phyloP scores from a whole-genome alignment of 2,329 filamentous ascomycete genomes.

The Bipolaris oryzae region DNA sequence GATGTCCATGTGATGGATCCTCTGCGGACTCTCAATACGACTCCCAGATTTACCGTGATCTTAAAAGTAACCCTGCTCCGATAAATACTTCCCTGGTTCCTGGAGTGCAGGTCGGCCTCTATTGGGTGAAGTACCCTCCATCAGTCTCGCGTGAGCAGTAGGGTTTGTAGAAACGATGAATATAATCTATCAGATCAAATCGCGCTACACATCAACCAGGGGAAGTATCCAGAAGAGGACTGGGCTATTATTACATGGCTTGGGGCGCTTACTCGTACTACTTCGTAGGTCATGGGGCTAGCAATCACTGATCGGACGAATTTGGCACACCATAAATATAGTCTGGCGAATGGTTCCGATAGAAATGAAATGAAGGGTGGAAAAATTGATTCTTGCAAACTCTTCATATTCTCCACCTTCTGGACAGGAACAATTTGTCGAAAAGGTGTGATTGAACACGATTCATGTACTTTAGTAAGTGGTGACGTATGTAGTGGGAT shows the following conservation, averaged over 20 bases:
- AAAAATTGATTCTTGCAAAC: not conserved
- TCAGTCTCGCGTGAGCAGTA: conserved; percentile 6
- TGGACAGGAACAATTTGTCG: no score
- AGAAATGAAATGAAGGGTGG: not conserved
- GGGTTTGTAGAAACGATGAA: not conserved
- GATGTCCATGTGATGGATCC: conserved; percentile 25
- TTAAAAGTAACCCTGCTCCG: conserved; percentile 25
- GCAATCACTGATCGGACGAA: conserved; percentile 10
- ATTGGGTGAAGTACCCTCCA: conserved; percentile 6
- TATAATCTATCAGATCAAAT: conserved; percentile 12
- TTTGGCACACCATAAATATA: not conserved
- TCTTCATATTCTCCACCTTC: not conserved
- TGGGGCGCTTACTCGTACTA: conserved; percentile 12
- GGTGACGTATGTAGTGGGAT: not conserved
- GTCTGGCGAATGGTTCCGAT: not conserved
- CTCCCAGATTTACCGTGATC: conserved; percentile 21
- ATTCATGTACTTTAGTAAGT: not conserved
- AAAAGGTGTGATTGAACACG: not conserved
- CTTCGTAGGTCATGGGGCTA: conserved; percentile 14
- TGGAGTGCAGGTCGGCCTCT: conserved; percentile 14
- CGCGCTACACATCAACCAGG: conserved; percentile 12
- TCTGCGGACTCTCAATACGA: conserved; percentile 6
- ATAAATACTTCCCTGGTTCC: conserved; percentile 4
- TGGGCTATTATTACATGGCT: conserved; percentile 6
- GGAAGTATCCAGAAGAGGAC: conserved; percentile 11